Conservation (phyloP, 1,284 basidiomycete species). For the Fomes fomentarius region DNA sequence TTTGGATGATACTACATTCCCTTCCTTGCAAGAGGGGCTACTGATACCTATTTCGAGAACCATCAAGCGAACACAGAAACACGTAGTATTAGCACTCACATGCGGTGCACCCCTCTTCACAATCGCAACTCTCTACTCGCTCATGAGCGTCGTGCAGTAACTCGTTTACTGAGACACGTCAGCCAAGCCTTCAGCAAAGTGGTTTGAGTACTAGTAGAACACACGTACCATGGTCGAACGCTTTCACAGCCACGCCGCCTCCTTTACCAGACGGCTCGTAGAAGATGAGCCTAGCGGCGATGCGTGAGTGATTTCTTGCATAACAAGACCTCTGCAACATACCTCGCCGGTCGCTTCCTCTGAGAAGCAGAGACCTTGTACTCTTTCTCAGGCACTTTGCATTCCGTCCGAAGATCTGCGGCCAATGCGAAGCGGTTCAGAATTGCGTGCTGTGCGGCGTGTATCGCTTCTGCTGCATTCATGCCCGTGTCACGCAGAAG, state of each 20-base stretch:
- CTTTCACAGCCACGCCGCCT: conserved; percentile 76
- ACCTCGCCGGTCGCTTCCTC: conserved; percentile 81
- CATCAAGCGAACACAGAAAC: not conserved
- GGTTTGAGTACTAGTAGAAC: too few relatives aligned
- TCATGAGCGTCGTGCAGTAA: conserved; percentile 68
- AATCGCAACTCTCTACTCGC: conserved; percentile 69
- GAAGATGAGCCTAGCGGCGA: conserved; percentile 70
- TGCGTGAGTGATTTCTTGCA: not conserved
- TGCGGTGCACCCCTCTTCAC: conserved; percentile 71
- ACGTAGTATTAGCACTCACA: conserved; percentile 50
- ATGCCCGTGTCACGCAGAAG: conserved; percentile 63
- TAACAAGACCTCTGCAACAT: conserved; percentile 4
- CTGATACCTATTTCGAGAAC: conserved; percentile 53
- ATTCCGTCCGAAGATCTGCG: conserved; percentile 82
- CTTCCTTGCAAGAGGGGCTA: conserved; percentile 64
- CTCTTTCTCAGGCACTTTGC: conserved; percentile 83
- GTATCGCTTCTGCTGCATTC: conserved; percentile 78
- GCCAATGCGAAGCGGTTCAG: conserved; percentile 78
- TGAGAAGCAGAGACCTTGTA: conserved; percentile 59
- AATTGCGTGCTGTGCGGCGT: conserved; percentile 85
- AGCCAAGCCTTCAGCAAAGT: too few relatives aligned
- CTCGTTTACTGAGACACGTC: conserved; percentile 53
- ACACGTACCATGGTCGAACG: conserved; percentile 81
- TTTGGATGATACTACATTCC: conserved; percentile 71
- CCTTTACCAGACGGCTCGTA: conserved; percentile 78